phyloP scores from a whole-genome alignment of 768 basidiomycete species.

The Phanerochaete sordida region DNA sequence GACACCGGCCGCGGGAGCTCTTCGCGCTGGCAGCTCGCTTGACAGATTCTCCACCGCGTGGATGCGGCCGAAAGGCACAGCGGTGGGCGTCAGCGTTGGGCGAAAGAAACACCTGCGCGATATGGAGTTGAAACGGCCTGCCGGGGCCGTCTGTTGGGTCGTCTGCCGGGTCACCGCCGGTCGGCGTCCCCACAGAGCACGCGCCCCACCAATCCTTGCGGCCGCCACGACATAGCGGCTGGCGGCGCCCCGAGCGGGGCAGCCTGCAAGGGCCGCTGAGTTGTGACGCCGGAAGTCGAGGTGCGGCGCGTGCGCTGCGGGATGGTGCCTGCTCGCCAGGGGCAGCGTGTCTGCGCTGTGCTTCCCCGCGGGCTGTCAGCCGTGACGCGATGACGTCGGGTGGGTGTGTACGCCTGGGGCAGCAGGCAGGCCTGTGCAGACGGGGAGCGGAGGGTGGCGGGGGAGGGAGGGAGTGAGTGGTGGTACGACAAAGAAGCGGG shows the following conservation, averaged over 20 bases:
- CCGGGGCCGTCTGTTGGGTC: no score
- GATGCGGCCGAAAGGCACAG: no score
- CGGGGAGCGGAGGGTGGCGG: neutral
- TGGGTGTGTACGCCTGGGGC: no score
- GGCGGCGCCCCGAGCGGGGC: conserved; percentile 12
- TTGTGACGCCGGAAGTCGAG: conserved; percentile 20
- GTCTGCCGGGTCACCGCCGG: neutral
- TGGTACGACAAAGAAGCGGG: neutral
- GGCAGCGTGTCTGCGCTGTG: no score
- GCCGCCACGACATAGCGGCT: conserved; percentile 25
- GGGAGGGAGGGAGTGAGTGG: neutral
- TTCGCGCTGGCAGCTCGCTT: neutral
- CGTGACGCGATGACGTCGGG: no score
- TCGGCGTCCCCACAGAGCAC: neutral
- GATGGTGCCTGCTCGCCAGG: neutral
- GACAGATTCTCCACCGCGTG: neutral
- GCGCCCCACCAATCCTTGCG: conserved; percentile 28
- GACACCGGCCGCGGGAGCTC: neutral
- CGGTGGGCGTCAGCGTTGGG: no score
- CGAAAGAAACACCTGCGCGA: no score
- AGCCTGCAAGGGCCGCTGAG: conserved; percentile 15
- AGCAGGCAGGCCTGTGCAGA: neutral
- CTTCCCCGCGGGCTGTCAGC: neutral
- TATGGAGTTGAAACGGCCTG: no score
- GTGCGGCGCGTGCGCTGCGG: conserved; percentile 14